phyloP scores from a whole-genome alignment of 1,284 basidiomycete genomes.

The Grifola frondosa region DNA sequence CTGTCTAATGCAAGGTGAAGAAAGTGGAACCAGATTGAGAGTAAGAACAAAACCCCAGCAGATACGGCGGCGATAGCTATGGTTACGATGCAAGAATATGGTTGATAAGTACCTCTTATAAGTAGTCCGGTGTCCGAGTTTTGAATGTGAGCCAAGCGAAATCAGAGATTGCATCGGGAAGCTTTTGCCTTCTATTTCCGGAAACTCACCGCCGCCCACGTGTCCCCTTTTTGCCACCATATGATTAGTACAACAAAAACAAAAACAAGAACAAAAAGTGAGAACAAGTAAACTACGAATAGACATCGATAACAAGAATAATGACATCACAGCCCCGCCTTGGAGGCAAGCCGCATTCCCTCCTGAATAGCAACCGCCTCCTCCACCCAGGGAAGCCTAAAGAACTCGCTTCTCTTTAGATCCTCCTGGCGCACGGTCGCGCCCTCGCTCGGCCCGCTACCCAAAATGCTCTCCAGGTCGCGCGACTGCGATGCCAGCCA shows the following conservation, averaged over 20 bases:
- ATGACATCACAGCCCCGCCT: conserved; percentile 29
- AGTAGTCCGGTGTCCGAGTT: no score
- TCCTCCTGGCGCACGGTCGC: conserved; percentile 84
- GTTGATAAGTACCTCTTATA: no score
- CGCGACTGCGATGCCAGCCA: conserved; percentile 92
- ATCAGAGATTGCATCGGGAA: conserved; percentile 25
- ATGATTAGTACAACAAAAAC: conserved; percentile 1
- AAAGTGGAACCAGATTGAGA: no score
- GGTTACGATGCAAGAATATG: no score
- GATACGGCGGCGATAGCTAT: no score
- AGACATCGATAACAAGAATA: neutral
- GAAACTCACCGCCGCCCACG: no score
- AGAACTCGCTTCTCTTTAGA: conserved; percentile 85
- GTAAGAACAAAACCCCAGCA: no score
- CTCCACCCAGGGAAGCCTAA: conserved; percentile 87
- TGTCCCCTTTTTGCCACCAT: neutral
- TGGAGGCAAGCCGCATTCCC: conserved; percentile 49
- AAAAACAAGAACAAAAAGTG: conserved; percentile 3
- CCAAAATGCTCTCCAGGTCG: conserved; percentile 88
- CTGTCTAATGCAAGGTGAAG: no score
- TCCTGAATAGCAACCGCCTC: conserved; percentile 62
- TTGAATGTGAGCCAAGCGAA: no score
- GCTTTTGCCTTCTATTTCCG: conserved; percentile 17
- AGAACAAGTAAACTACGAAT: neutral
- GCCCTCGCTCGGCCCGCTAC: conserved; percentile 82